Evolutionary conservation across 78 protist genomes (phyloP), one percentile per base, ranked within the genome.

Genomic region (Polysphondylium violaceum): DNA sequence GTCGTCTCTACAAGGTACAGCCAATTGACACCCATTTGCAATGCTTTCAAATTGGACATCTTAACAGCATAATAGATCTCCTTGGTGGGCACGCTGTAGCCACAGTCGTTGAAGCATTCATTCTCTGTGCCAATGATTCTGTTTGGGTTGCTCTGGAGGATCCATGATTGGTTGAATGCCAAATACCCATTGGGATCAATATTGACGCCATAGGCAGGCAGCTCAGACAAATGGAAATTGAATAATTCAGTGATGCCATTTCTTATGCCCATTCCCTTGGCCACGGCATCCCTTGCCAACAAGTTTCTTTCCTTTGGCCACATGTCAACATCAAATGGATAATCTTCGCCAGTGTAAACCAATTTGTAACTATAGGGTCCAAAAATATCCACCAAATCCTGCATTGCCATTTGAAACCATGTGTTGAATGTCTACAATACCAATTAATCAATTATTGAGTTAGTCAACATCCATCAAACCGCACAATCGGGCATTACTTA

Each of bases 11-110:
- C 88, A 0, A 79, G 23, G 27, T 79, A 79, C 40, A 79, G 19
- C 88, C 88, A 79, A 40, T 79, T 79, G 8, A 79, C 88, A 65
- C 76, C 76, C 88, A 79, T 79, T 67, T 79, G 88, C 1, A 79
- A 2, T 40, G 88, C 76, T 40, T 79, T 79, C 3, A 79, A 27
- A 65, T 79, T 79, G 4, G 88, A 79, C 88, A 79, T 79, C 31
- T 79, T 79, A 0, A 79, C 38, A 12, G 88, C 88, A 53, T 79
- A 79, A 27, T 29, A 64, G 7, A 79, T 5, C 14, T 51, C 55
- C 23, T 9, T n/a, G 0, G 63, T 1, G 3, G 68, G 1, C 0
- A 67, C 76, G 1, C 19, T 35, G 25, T 9, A 79, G 1, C 88
- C 88, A 79, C 88, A 79, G 16, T 29, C 76, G 23, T 64, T 67